Evolutionary conservation across 352 stramenopile genomes (phyloP), one percentile per base, ranked within the genome.

Genomic region (Phytophthora palmivora): DNA sequence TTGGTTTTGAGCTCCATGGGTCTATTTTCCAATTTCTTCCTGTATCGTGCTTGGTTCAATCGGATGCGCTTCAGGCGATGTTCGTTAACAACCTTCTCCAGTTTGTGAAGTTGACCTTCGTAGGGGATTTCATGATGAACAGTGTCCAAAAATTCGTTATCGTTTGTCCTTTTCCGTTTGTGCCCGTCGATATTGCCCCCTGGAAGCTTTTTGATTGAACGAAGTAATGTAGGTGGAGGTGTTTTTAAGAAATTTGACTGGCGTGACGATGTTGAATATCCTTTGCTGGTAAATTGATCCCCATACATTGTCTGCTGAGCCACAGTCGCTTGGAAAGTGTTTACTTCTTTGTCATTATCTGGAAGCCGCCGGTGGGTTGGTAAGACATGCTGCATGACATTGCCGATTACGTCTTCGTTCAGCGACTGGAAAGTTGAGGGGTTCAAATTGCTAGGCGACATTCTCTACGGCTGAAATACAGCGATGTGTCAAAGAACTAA

Each of bases 11-110:
- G 22, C 22, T 37, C 10, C 18, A 37, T 33, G 12, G 43, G 43
- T 8, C 19, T 36, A 32, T 49, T 15, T 11, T 49, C 22, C 22
- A 37, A 15, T 21, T 49, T 36, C 33, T 24, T 24, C 3, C 43
- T 24, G 28, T 49, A 49, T n/a, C 22, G 12, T 4, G 43, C 43
- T 37, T 49, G 43, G 22, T 49, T 49, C 4, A 15, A 9, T 49
- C 43, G 43, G n/a, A 30, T 34, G n/a, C n/a, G 24, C 7, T 18
- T 15, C 30, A 9, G 30, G 6, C 30, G 30, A 10, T 34, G 30
- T 34, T 34, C 30, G 30, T 12, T 12, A 34, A 10, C 30, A 14
- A 12, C 10, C 5, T 34, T 10, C 3, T 34, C 30, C 30, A 11
- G 2, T 34, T 2, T 7, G 7, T 14, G 30, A 14, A 2, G 7